A percentile compares a stretch with the other conserved stretches of the same genome.
Evolutionary conservation across 2,329 filamentous ascomycete genomes (phyloP).

Genomic region (Microcyclosporella mali): DNA sequence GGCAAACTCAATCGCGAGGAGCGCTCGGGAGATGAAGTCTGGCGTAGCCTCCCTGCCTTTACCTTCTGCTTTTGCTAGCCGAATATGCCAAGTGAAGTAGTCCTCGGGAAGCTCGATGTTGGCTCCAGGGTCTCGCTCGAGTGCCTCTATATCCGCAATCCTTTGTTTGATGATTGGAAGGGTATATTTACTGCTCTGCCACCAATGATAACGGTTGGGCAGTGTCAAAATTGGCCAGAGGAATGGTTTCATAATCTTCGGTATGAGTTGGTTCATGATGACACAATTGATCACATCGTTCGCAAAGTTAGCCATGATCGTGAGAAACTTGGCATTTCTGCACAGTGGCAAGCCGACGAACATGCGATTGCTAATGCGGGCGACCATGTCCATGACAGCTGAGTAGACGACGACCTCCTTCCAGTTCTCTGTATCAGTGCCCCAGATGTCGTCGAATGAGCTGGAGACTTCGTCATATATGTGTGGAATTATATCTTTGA

Average conservation of each 20-base stretch:
- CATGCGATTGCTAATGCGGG: constrained; percentile 39
- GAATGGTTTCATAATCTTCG: constrained; percentile 44
- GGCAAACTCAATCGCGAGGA: constrained; percentile 54
- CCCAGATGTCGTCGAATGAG: constrained; percentile 33
- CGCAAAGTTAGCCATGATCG: constrained; percentile 46
- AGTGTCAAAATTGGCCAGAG: constrained; percentile 41
- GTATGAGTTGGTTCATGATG: constrained; percentile 45
- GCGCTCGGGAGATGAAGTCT: constrained; percentile 44
- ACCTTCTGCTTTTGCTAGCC: constrained; percentile 44
- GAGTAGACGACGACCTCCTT: constrained; percentile 32
- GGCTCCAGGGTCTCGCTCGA: constrained; percentile 38
- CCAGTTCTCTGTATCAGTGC: constrained; percentile 34
- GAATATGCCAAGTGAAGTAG: constrained; percentile 54
- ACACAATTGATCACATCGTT: constrained; percentile 39
- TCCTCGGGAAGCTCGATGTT: constrained; percentile 48
- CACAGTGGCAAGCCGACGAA: constrained; percentile 42
- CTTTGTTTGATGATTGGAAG: constrained; percentile 48
- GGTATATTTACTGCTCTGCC: constrained; percentile 37
- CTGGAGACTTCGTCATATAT: constrained; percentile 35
- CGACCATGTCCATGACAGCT: constrained; percentile 34
- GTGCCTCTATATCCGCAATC: constrained; percentile 42
- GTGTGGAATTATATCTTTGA: constrained; percentile 34
- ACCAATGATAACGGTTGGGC: constrained; percentile 45
- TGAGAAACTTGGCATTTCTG: constrained; percentile 43
- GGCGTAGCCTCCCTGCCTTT: constrained; percentile 42